Evolutionary conservation across 2,329 filamentous ascomycete species (phyloP).

Genomic region (Lachnellula occidentalis): DNA sequence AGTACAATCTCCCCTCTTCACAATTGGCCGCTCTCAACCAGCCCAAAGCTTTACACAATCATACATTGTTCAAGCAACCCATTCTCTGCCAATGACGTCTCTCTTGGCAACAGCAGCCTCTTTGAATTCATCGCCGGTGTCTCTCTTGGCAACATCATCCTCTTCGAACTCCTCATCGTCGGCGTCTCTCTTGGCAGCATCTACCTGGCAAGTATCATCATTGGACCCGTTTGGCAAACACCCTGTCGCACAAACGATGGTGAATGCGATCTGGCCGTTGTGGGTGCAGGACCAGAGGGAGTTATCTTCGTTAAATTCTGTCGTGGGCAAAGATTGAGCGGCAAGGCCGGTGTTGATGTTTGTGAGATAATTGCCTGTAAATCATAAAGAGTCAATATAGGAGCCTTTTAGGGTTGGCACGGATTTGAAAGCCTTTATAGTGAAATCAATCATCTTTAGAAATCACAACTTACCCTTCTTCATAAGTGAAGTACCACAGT

Average conservation of each 20-base stretch:
- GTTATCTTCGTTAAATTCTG: neutral
- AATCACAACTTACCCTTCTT: neutral
- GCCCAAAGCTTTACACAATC: neutral
- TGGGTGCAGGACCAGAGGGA: neutral
- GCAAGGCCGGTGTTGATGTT: neutral
- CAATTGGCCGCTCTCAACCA: neutral
- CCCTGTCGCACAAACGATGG: neutral
- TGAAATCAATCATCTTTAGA: neutral
- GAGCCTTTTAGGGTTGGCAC: neutral
- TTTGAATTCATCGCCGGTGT: neutral
- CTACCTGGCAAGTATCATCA: neutral
- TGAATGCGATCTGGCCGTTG: neutral
- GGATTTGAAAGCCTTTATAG: neutral
- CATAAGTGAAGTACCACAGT: neutral
- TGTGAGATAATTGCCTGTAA: neutral
- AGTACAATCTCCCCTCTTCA: neutral
- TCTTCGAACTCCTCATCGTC: neutral
- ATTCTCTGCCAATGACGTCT: constrained; percentile 14
- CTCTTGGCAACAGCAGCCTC: neutral
- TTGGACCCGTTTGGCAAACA: neutral
- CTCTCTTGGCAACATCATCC: neutral
- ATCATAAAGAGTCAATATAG: neutral
- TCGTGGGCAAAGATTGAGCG: neutral
- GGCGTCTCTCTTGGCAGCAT: neutral
- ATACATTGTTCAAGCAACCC: constrained; percentile 9